Conservation (phyloP, 371 early-diverging fungal species). For the Mortierella sp. region DNA sequence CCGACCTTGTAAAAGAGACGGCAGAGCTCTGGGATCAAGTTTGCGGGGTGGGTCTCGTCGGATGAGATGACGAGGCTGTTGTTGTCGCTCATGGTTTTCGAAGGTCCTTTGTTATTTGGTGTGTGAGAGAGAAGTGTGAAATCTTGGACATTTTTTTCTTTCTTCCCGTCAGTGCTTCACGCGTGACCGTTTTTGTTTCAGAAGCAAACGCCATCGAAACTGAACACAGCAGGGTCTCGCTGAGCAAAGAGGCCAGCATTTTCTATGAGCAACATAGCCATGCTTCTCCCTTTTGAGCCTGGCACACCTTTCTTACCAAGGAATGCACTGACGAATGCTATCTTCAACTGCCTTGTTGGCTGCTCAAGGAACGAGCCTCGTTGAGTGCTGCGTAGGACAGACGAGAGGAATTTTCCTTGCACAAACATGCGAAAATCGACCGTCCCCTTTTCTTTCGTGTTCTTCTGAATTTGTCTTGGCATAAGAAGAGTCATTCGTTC, state of each 20-base stretch:
- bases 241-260: too few species aligned
- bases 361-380: too few species aligned
- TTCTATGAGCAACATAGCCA: too few species aligned
- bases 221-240: too few species aligned
- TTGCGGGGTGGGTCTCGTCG: constrained; percentile 83
- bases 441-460: background rate
- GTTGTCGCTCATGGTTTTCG: constrained; percentile 32
- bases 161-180: background rate
- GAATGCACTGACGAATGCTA: too few species aligned
- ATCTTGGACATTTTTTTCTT: background rate
- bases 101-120: background rate
- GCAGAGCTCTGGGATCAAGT: constrained; percentile 96
- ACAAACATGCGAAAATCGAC: background rate
- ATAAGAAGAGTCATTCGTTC: background rate
- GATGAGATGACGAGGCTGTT: constrained; percentile 69
- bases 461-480: background rate
- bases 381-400: background rate
- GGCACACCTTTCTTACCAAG: too few species aligned
- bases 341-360: too few species aligned
- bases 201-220: too few species aligned
- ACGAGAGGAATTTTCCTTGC: background rate
- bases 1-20: constrained; percentile 90
- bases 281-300: too few species aligned
- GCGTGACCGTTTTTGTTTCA: background rate
- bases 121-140: background rate